Evolutionary conservation across 2,329 filamentous ascomycete species (phyloP).

Genomic region (Fusarium torulosum): DNA sequence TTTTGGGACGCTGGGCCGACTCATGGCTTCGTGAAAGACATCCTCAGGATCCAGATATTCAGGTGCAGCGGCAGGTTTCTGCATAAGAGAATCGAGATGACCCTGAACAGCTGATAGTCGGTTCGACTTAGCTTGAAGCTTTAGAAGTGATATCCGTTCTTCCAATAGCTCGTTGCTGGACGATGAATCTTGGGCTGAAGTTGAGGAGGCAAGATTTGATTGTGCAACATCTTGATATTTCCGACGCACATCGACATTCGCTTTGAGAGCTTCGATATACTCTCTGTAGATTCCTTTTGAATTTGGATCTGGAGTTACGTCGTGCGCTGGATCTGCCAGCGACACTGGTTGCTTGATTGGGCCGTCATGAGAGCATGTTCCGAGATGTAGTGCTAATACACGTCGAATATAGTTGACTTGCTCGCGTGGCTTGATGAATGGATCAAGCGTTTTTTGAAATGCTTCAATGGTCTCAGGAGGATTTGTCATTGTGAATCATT

Average conservation of each 20-base stretch:
- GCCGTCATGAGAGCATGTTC: slow-evolving; percentile 60
- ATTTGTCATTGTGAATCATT: slow-evolving; percentile 48
- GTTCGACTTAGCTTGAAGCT: slow-evolving; percentile 64
- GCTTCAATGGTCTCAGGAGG: slow-evolving; percentile 52
- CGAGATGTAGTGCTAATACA: slow-evolving; percentile 66
- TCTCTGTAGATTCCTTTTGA: slow-evolving; percentile 64
- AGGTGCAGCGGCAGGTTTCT: slow-evolving; percentile 64
- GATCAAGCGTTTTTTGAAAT: slow-evolving; percentile 60
- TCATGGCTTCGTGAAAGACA: slow-evolving; percentile 59
- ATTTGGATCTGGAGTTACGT: slow-evolving; percentile 54
- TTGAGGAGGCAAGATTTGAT: slow-evolving; percentile 27
- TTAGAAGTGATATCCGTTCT: slow-evolving; percentile 64
- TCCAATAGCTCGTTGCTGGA: slow-evolving; percentile 54
- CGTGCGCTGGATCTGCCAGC: slow-evolving; percentile 58
- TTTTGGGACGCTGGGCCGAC: slow-evolving; percentile 65
- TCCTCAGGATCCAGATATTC: slow-evolving; percentile 64
- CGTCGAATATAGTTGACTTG: slow-evolving; percentile 69
- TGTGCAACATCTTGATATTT: slow-evolving; percentile 59
- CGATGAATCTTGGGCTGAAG: slow-evolving; percentile 38
- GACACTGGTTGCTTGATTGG: slow-evolving; percentile 61
- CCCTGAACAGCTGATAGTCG: slow-evolving; percentile 64
- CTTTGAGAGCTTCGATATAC: slow-evolving; percentile 67
- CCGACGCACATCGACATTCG: slow-evolving; percentile 64
- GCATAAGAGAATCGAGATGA: slow-evolving; percentile 63
- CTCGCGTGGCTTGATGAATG: slow-evolving; percentile 68